Evolutionary conservation across 2,329 filamentous ascomycete species (phyloP).

Genomic region (Diatrype stigma): DNA sequence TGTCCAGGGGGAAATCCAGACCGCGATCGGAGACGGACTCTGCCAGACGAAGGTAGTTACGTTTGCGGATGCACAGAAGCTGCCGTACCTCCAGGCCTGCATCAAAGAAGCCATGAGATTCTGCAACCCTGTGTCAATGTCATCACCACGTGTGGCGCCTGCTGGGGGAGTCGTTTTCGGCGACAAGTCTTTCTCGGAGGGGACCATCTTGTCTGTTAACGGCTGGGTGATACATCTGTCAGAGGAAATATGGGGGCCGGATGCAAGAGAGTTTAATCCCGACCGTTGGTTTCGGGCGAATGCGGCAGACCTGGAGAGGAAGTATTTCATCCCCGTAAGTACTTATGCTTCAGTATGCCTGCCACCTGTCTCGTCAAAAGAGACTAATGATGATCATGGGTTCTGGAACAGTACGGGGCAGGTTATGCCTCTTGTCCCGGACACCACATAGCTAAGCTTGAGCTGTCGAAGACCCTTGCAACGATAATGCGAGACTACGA

Average conservation of each 20-base stretch:
- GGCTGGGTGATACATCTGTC: slow-evolving; percentile 24
- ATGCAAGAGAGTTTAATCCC: slow-evolving; percentile 17
- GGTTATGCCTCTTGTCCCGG: slow-evolving; percentile 16
- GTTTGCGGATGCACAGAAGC: slow-evolving; percentile 22
- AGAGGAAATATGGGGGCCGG: slow-evolving; percentile 16
- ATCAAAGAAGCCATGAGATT: slow-evolving; percentile 30
- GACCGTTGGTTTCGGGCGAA: slow-evolving; percentile 17
- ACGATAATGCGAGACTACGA: slow-evolving; percentile 16
- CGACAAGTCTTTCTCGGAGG: slow-evolving; percentile 21
- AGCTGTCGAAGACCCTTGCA: slow-evolving; percentile 15
- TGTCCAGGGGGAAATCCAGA: slow-evolving; percentile 16
- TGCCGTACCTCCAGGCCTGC: slow-evolving; percentile 30
- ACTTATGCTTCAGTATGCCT: too few species aligned
- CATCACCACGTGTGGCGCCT: slow-evolving; percentile 22
- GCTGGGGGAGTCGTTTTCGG: slow-evolving; percentile 22
- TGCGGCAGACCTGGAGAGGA: slow-evolving; percentile 13
- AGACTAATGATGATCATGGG: not conserved
- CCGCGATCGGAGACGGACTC: slow-evolving; percentile 6
- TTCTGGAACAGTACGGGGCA: slow-evolving; percentile 6
- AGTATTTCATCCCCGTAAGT: slow-evolving; percentile 17
- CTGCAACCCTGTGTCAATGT: slow-evolving; percentile 22
- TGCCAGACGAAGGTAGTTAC: slow-evolving; percentile 12
- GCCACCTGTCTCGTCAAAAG: too few species aligned
- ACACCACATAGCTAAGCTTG: slow-evolving; percentile 15
- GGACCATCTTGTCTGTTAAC: slow-evolving; percentile 22